A percentile compares a stretch with the other conserved stretches of the same genome.
phyloP scores from a whole-genome alignment of 1,284 basidiomycete genomes.

The Gomphus sp. region DNA sequence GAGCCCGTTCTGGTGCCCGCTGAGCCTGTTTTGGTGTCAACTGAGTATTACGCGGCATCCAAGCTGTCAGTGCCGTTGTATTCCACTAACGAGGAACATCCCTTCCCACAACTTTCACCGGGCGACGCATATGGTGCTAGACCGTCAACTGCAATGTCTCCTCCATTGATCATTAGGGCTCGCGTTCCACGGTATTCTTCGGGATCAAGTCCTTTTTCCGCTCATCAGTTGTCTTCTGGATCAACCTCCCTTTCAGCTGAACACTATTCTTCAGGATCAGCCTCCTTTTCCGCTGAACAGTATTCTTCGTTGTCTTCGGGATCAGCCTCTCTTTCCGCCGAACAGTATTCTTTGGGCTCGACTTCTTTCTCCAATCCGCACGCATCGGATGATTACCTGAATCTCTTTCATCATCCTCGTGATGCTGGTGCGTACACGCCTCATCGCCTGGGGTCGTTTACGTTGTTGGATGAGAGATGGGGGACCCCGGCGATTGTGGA shows the following conservation, averaged over 20 bases:
- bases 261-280: no score
- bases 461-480: neutral
- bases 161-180: neutral
- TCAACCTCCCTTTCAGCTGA: no score
- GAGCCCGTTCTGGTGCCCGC: no score
- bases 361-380: no score
- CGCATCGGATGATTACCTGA: no score
- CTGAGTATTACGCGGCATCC: neutral
- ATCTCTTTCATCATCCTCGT: neutral
- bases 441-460: neutral
- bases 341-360: no score
- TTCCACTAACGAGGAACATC: neutral
- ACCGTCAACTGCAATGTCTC: neutral
- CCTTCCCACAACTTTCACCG: neutral
- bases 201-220: no score
- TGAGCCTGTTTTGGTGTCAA: conserved; percentile 1
- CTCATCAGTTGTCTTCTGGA: no score
- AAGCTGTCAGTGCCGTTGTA: neutral
- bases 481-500: neutral
- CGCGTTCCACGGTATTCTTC: neutral
- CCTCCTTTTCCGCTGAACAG: no score
- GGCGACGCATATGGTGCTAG: neutral
- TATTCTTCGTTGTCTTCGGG: no score
- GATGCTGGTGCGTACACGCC: neutral
- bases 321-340: no score